Evolutionary conservation across 148 eudicot species (phyloP), one percentile per base, ranked within the genome.

Genomic region (Camellia japonica): DNA sequence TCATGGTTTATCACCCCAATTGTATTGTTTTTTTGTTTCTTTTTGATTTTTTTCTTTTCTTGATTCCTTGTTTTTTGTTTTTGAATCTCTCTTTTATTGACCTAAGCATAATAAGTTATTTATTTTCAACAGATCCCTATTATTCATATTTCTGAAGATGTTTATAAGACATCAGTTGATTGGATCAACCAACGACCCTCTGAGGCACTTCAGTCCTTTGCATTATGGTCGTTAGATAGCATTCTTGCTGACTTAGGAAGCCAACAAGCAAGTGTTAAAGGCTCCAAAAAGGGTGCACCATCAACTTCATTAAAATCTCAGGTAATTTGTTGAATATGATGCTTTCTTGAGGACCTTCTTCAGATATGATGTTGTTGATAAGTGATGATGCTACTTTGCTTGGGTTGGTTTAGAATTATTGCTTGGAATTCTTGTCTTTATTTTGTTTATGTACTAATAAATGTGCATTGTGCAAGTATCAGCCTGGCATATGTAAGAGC

Each of bases 291-390:
- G 84, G 91, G 87, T 56, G 81, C 69, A 71, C 92, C 82, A 74
- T 87, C 87, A 65, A 81, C 85, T 55, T 81, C 95, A 68, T 91
- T 94, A 46, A 93, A 90, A 84, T 93, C 97, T 77, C 93, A 89
- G 95, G 97, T 90, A 87, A 67, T 16, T 47, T 58, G 47, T 16
- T 59, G 4, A 68, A 58, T 54, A 1, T 60, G 44, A 11, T 54
- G 3, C 51, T 20, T 42, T 59, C 67, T n/a, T 67, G 23, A 59
- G 38, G 18, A 58, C 59, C 51, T 56, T 10, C n/a, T 42, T 75
- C 49, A 63, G 47, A 9, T 60, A 38, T 80, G 38, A 73, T 80
- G 79, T 1, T 59, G 41, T 43, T 75, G 52, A 49, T 49, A 49
- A 49, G 7, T 49, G 52, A 49, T 49, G 7, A 4, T 7, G 1